Evolutionary conservation across 1,284 basidiomycete genomes (phyloP), one percentile per base, ranked within the genome.

Genomic region (Fomitopsis betulina): DNA sequence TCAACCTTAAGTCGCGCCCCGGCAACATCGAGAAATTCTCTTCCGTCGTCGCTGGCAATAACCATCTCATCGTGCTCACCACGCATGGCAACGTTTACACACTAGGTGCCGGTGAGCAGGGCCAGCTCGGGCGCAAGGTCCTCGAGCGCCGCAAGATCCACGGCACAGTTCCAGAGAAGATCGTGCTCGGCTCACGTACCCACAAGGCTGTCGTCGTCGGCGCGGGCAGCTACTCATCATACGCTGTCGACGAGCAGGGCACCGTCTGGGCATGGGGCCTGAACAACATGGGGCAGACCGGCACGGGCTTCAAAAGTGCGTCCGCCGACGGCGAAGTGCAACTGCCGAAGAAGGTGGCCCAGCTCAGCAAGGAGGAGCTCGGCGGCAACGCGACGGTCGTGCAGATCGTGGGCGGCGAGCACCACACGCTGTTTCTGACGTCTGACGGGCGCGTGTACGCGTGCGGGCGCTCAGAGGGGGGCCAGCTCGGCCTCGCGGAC

Each of bases 191-290:
- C 32, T 72, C 65, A 38, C 79, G 83, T 27, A 71, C 73, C 33
- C 83, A 86, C 58, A 88, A 91, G 68, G 91, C 93, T 50, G 86
- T 89, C 37, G 76, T 78, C 43, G 79, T 96, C 63, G 93, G 91
- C 9, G 83, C 91, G 0, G 93, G 94, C 10, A 81, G 82, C 52
- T 93, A 88, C 74, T 88, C 92, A 68, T 94, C 92, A 0, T 96
- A 96, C 68, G 94, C 94, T 3, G 85, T 96, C 56, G 88, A 94
- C 70, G 81, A 87, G 62, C 75, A 79, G 33, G 94, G 93, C 37
- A 82, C 82, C 53, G 90, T 96, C 4, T 96, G 86, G 82, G 92
- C 84, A 0, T 97, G 94, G 94, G 95, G 95, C 21, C 77, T 95
- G 60, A 97, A 97, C 74, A 87, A 79, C 40, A 82, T 82, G 74